Evolutionary conservation across 2,329 filamentous ascomycete species (phyloP), one percentile per base, ranked within the genome.

Genomic region (Nemania abortiva): DNA sequence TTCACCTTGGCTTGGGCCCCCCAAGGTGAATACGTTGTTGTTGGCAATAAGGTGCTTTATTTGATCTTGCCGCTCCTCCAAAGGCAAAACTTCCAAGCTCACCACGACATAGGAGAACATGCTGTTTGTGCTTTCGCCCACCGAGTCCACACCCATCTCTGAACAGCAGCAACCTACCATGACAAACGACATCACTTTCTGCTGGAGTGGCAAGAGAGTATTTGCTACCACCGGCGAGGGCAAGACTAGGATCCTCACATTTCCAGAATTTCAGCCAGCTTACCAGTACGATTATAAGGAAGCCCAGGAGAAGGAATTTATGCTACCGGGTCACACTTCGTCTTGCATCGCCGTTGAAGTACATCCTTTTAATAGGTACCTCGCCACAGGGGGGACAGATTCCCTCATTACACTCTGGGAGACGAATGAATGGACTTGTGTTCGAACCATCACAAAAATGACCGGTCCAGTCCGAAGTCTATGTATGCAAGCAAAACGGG

Each of bases 351-450:
- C 89, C 9, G 86, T 89, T 13, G 90, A 90, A 70, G 82, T 94
- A 74, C 91, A 92, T 71, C 92, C 92, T 0, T 89, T 88, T 53
- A 92, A 90, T 49, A 85, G 89, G 50, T 92, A 90, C 76, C 83
- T 95, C 53, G 92, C 92, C 0, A 92, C 91, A 0, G 92, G 92
- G 34, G 92, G 91, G 10, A 89, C 90, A 10, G 92, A 95, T 76
- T 91, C 91, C 1, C 87, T 93, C 59, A 91, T 95, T 72, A 86
- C 90, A 5, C 83, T 95, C 2, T 95, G 92, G 90, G 92, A 95
- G 75, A 94, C 92, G 3, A 85, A 86, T 49, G 90, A 92, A 73
- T 94, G 92, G 91, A 88, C 92, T 65, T 94, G 92, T 76, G 87
- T 90, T 75, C 87, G 90, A 69, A 93, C 91, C 0, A 84, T 94